Conservation (phyloP, 2,329 filamentous ascomycete genomes). For the Penicillium verrucosum region DNA sequence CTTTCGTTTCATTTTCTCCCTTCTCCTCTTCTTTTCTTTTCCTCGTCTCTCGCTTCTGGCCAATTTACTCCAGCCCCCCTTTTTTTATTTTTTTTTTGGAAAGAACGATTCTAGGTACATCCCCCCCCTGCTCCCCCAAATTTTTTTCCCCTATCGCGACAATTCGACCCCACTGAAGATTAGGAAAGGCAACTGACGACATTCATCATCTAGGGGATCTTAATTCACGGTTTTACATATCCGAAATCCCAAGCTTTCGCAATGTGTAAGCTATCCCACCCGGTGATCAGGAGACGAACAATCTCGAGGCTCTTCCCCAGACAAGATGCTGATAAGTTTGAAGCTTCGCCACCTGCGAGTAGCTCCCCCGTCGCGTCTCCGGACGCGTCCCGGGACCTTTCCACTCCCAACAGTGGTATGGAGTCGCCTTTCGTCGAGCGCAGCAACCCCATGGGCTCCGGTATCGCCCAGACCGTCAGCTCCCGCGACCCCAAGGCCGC, state of each 20-base stretch:
- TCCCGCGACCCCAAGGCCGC: conserved; percentile 62
- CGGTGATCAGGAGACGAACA: neutral
- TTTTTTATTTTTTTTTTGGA: conserved; percentile 8
- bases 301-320: conserved; percentile 3
- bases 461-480: conserved; percentile 57
- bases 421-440: conserved; percentile 56
- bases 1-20: conserved; percentile 27
- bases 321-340: conserved; percentile 25
- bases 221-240: conserved; percentile 21
- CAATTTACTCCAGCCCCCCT: conserved; percentile 10
- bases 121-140: conserved; percentile 5
- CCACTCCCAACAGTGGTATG: conserved; percentile 49
- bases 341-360: conserved; percentile 36
- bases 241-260: conserved; percentile 25
- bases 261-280: conserved; percentile 39
- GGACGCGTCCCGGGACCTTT: conserved; percentile 35
- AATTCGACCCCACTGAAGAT: conserved; percentile 11
- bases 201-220: conserved; percentile 29
- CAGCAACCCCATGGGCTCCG: conserved; percentile 56
- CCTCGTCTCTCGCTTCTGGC: conserved; percentile 22
- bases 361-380: conserved; percentile 33
- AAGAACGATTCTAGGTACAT: conserved; percentile 16
- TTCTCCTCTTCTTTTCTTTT: conserved; percentile 15
- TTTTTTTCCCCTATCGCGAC: conserved; percentile 14
- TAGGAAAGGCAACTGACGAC: conserved; percentile 12